phyloP scores from a whole-genome alignment of 495 filamentous ascomycete species.

The Glutinoglossum americanum region DNA sequence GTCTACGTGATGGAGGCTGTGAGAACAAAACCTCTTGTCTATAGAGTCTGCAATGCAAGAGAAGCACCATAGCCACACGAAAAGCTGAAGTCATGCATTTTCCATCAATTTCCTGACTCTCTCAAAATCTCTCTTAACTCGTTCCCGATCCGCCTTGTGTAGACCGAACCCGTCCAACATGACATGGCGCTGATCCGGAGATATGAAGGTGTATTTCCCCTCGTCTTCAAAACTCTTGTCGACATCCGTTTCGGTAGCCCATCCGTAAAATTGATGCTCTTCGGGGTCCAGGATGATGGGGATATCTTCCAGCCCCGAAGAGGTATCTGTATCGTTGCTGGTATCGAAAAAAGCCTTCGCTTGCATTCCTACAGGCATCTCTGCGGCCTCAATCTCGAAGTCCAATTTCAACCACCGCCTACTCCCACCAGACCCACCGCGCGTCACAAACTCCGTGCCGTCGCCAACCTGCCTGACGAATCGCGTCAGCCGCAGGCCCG shows the following conservation, averaged over 20 bases:
- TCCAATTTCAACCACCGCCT: slow-evolving; percentile 14
- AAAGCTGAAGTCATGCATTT: no score
- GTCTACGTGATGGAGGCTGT: no score
- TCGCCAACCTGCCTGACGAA: slow-evolving; percentile 25
- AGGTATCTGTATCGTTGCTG: neutral
- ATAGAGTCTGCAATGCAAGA: no score
- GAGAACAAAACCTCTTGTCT: no score
- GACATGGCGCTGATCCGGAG: neutral
- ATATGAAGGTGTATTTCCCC: neutral
- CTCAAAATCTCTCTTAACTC: neutral
- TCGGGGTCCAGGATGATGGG: neutral
- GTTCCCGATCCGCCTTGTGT: neutral
- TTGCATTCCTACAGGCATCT: neutral
- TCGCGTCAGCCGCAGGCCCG: slow-evolving; percentile 26
- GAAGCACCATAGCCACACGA: no score
- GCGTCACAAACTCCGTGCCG: slow-evolving; percentile 12
- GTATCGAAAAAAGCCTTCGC: neutral
- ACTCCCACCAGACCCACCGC: neutral
- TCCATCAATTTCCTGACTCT: no score
- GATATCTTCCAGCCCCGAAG: neutral
- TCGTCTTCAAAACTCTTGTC: neutral
- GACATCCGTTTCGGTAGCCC: neutral
- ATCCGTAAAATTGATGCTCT: neutral
- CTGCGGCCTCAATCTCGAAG: slow-evolving; percentile 17
- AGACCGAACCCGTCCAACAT: neutral